Conservation (phyloP, 768 basidiomycete species). For the Leccinellum rugosiceps region DNA sequence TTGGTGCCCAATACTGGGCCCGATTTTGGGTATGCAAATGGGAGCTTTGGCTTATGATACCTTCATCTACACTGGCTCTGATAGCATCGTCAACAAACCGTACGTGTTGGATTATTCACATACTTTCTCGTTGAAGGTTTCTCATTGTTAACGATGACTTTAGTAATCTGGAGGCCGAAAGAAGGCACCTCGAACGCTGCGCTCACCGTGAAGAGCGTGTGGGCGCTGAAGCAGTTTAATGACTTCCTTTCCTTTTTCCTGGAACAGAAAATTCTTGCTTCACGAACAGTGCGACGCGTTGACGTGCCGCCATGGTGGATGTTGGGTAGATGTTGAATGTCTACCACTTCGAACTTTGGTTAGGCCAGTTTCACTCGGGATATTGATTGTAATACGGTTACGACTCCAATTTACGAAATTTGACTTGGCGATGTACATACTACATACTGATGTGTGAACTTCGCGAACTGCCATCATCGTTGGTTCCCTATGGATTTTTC, state of each 20-base stretch:
- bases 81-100: slow-evolving; percentile 55
- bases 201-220: not conserved
- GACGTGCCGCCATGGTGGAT: not conserved
- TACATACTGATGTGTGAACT: not conserved
- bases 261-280: not conserved
- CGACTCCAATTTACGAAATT: not conserved
- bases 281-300: not conserved
- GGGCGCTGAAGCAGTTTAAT: slow-evolving; percentile 9
- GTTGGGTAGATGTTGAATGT: not conserved
- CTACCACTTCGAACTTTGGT: not conserved
- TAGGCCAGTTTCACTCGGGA: not conserved
- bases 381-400: not conserved
- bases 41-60: slow-evolving; percentile 58
- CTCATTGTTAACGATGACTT: not conserved
- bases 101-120: slow-evolving; percentile 21
- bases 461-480: not conserved
- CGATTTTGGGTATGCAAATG: slow-evolving; percentile 54
- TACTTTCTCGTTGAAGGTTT: not conserved
- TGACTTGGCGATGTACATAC: no score
- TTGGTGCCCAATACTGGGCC: slow-evolving; percentile 62
- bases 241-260: not conserved
- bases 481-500: not conserved
- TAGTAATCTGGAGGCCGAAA: slow-evolving; percentile 14
- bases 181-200: slow-evolving; percentile 16
- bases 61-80: slow-evolving; percentile 53